Evolutionary conservation across 1,284 basidiomycete genomes (phyloP).

Genomic region (Kwoniella shivajii): DNA sequence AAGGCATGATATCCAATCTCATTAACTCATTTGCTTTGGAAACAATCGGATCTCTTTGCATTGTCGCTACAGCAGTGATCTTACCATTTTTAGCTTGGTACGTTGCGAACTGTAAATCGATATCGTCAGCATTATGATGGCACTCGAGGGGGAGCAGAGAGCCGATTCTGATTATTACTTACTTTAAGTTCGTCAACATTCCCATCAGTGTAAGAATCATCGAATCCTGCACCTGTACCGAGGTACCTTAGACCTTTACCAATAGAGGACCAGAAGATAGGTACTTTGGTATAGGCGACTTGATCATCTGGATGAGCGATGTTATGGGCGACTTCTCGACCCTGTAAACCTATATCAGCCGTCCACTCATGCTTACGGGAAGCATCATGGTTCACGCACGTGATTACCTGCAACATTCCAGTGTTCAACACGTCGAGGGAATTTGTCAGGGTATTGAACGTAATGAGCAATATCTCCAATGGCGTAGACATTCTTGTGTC

Average conservation of each 20-base stretch:
- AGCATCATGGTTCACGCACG: slow-evolving; percentile 14
- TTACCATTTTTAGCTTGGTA: slow-evolving; percentile 80
- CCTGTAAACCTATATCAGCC: slow-evolving; percentile 81
- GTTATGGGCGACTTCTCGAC: slow-evolving; percentile 75
- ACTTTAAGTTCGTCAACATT: slow-evolving; percentile 76
- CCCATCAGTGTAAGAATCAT: slow-evolving; percentile 77
- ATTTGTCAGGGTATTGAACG: slow-evolving; percentile 61
- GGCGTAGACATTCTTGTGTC: slow-evolving; percentile 70
- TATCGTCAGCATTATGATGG: not conserved
- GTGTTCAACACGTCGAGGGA: slow-evolving; percentile 71
- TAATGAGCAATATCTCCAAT: slow-evolving; percentile 89
- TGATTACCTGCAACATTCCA: slow-evolving; percentile 71
- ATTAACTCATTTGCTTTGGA: slow-evolving; percentile 79
- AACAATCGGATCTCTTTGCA: slow-evolving; percentile 64
- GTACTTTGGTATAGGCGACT: slow-evolving; percentile 64
- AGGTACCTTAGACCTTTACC: slow-evolving; percentile 80
- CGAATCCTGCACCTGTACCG: slow-evolving; percentile 65
- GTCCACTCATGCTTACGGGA: slow-evolving; percentile 6
- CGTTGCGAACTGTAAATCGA: slow-evolving; percentile 68
- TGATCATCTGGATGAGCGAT: slow-evolving; percentile 59
- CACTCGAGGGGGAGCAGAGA: not conserved
- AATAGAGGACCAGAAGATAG: slow-evolving; percentile 80
- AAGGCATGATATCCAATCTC: slow-evolving; percentile 77
- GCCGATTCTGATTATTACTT: slow-evolving; percentile 12
- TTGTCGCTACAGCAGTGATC: slow-evolving; percentile 78